These are phyloP conservation scores for Plantago ovata DNA, from an alignment of 257 asterid species.

Conservation along the genomic window DNA sequence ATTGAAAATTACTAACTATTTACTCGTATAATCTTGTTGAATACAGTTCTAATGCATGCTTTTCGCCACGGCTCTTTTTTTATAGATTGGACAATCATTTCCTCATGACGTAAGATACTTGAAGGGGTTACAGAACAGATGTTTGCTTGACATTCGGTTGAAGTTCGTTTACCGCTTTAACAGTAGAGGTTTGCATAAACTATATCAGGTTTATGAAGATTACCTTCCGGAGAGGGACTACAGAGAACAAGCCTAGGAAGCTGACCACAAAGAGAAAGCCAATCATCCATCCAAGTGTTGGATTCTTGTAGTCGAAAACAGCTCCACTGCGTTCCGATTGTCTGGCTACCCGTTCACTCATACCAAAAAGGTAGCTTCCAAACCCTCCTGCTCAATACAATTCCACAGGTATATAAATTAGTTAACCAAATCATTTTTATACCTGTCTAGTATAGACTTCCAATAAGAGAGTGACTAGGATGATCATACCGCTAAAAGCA, in stretches of 20 bases:
- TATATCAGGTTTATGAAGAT: background rate
- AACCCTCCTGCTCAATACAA: constrained; percentile 49
- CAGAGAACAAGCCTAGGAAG: constrained; percentile 61
- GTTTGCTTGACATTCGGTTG: too few species aligned
- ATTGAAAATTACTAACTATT: background rate
- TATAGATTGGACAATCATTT: too few species aligned
- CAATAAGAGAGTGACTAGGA: background rate
- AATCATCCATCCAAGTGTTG: constrained; percentile 59
- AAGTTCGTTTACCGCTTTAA: too few species aligned
- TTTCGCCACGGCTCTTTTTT: too few species aligned
- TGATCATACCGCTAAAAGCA: constrained; percentile 51
- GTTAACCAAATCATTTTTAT: background rate
- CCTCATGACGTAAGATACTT: too few species aligned
- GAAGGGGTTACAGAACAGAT: too few species aligned
- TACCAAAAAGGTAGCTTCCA: constrained; percentile 61
- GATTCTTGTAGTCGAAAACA: constrained; percentile 34
- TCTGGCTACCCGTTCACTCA: constrained; percentile 45
- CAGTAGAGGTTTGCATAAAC: too few species aligned
- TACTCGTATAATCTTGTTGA: too few species aligned
- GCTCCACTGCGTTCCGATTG: constrained; percentile 38
- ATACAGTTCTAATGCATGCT: too few species aligned
- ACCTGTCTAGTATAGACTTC: too few species aligned
- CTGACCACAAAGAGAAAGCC: constrained; percentile 57
- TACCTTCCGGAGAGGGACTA: constrained; percentile 71
- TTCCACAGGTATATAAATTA: constrained; percentile 3